These are phyloP conservation scores for Neoboletus subvelutipes DNA, from an alignment of 768 basidiomycete genomes.

Conservation along the genomic window DNA sequence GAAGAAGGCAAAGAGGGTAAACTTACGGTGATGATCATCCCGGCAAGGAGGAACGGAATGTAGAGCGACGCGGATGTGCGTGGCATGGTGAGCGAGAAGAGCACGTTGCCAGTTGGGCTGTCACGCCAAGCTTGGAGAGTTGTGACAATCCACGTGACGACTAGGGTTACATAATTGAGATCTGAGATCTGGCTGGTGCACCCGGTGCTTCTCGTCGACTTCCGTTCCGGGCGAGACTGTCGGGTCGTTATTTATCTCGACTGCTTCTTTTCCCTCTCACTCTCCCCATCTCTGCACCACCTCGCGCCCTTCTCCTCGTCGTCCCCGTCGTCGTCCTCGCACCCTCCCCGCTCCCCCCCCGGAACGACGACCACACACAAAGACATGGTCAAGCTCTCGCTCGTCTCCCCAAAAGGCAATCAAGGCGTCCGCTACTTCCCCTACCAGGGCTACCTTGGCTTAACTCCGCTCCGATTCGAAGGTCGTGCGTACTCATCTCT, in stretches of 20 bases:
- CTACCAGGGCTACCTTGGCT: slow-evolving; percentile 72
- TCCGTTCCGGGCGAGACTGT: slow-evolving; percentile 25
- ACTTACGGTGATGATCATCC: slow-evolving; percentile 88
- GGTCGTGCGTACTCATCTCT: slow-evolving; percentile 50
- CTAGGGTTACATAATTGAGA: neutral
- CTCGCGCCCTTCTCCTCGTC: slow-evolving; percentile 16
- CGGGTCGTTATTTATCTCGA: slow-evolving; percentile 35
- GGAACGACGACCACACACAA: slow-evolving; percentile 15
- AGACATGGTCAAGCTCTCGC: slow-evolving; percentile 66
- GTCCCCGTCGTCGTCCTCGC: slow-evolving; percentile 15
- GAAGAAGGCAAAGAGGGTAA: too few species aligned
- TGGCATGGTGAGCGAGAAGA: slow-evolving; percentile 49
- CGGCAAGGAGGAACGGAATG: slow-evolving; percentile 78
- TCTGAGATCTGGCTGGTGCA: slow-evolving; percentile 29
- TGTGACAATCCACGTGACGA: slow-evolving; percentile 23
- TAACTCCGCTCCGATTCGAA: slow-evolving; percentile 77
- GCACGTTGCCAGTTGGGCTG: neutral
- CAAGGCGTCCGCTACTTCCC: slow-evolving; percentile 72
- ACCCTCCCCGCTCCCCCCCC: slow-evolving; percentile 11
- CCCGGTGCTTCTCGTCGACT: slow-evolving; percentile 32
- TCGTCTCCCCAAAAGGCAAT: slow-evolving; percentile 71
- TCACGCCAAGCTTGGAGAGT: slow-evolving; percentile 9
- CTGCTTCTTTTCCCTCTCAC: slow-evolving; percentile 31
- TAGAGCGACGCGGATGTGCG: slow-evolving; percentile 55
- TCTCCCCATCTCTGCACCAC: slow-evolving; percentile 13